These are phyloP conservation scores for Fraxinus latifolia DNA, from an alignment of 305 asterid species.

Conservation along the genomic window DNA sequence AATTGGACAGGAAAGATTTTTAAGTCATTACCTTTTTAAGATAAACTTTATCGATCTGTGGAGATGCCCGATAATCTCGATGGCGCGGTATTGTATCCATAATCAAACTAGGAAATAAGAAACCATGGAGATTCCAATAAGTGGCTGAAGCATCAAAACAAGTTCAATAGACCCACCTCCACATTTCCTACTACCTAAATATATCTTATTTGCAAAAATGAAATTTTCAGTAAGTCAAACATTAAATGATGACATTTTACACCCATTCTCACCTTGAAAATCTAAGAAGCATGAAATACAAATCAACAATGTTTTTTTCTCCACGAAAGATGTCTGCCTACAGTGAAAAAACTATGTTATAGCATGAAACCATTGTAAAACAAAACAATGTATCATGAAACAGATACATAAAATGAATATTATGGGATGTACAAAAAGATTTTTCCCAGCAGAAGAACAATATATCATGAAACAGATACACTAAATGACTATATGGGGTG, in stretches of 20 bases:
- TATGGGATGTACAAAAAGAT: neutral
- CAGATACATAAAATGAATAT: neutral
- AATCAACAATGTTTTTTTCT: slow-evolving; percentile 72
- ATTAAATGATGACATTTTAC: neutral
- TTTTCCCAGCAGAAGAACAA: slow-evolving; percentile 2
- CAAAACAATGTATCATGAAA: neutral
- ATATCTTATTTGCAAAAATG: slow-evolving; percentile 1
- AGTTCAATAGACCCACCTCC: slow-evolving; percentile 19
- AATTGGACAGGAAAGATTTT: slow-evolving; percentile 19
- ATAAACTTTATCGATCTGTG: slow-evolving; percentile 51
- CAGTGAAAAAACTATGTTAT: slow-evolving; percentile 24
- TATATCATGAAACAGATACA: slow-evolving; percentile 18
- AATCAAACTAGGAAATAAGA: slow-evolving; percentile 67
- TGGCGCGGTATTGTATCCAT: slow-evolving; percentile 90
- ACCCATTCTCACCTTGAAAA: slow-evolving; percentile 77
- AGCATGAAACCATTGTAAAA: slow-evolving; percentile 23
- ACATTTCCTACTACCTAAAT: slow-evolving; percentile 23
- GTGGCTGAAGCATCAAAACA: neutral
- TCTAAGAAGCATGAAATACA: slow-evolving; percentile 88
- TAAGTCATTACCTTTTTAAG: slow-evolving; percentile 51
- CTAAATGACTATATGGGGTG: neutral
- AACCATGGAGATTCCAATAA: slow-evolving; percentile 28
- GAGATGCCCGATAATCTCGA: slow-evolving; percentile 67
- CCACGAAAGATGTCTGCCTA: slow-evolving; percentile 89
- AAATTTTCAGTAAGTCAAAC: slow-evolving; percentile 21